A percentile compares a stretch with the other conserved stretches of the same genome.
phyloP scores from a whole-genome alignment of 1,284 basidiomycete species.

The Wallemia ichthyophaga region DNA sequence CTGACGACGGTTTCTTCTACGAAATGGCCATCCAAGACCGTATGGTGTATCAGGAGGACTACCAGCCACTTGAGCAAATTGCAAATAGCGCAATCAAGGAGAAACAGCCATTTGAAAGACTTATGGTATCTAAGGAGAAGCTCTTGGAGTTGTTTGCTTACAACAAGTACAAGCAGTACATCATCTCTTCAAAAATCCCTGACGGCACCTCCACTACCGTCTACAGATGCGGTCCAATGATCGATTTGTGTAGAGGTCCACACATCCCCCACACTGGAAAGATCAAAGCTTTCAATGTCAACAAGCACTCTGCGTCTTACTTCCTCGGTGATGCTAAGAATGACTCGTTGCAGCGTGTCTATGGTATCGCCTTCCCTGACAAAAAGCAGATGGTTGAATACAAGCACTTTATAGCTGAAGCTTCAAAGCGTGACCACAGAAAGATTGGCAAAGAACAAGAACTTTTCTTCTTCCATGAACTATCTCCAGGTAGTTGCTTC shows the following conservation, averaged over 20 bases:
- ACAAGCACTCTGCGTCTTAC: constrained; percentile 93
- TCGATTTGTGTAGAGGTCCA: constrained; percentile 88
- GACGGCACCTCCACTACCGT: constrained; percentile 93
- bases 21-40: constrained; percentile 37
- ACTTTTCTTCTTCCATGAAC: constrained; percentile 92
- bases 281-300: constrained; percentile 87
- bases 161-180: constrained; percentile 94
- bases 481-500: constrained; percentile 82
- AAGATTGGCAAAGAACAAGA: constrained; percentile 94
- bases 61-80: constrained; percentile 63
- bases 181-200: constrained; percentile 83
- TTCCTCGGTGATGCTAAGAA: constrained; percentile 86
- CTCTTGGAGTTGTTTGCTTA: constrained; percentile 97
- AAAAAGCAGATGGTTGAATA: constrained; percentile 84
- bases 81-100: constrained; percentile 73
- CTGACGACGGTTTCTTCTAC: constrained; percentile 97
- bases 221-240: constrained; percentile 94
- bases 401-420: constrained; percentile 85
- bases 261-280: constrained; percentile 93
- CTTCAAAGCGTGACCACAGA: constrained; percentile 86
- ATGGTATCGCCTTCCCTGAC: constrained; percentile 97
- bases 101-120: constrained; percentile 84
- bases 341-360: constrained; percentile 85
- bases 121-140: constrained; percentile 74
- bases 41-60: constrained; percentile 48